phyloP scores from a whole-genome alignment of 2,329 filamentous ascomycete species.

The Pestalotiopsis sp. region DNA sequence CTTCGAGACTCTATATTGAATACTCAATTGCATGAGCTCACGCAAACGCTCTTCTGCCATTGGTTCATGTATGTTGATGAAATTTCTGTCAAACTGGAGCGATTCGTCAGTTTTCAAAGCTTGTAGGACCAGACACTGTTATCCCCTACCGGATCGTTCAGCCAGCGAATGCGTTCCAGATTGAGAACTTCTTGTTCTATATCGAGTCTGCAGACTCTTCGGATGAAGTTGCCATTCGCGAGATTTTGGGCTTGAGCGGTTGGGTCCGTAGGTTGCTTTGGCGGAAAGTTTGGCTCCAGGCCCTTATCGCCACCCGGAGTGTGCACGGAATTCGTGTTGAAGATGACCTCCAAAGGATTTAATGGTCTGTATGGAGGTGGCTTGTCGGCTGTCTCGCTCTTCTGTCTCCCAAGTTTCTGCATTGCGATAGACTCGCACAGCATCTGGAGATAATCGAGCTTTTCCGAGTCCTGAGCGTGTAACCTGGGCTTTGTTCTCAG shows the following conservation, averaged over 20 bases:
- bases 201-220: background rate
- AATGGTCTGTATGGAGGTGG: background rate
- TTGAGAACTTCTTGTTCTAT: background rate
- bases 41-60: background rate
- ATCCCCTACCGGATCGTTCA: background rate
- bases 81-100: background rate
- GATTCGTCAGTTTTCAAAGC: background rate
- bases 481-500: background rate
- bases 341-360: background rate
- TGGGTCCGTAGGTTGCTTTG: background rate
- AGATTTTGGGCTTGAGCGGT: background rate
- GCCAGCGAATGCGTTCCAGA: background rate
- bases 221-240: background rate
- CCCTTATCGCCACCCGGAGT: background rate
- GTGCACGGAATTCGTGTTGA: background rate
- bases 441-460: constrained; percentile 4
- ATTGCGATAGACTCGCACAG: background rate
- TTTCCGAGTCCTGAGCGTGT: background rate
- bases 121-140: too few species aligned
- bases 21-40: background rate
- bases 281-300: background rate
- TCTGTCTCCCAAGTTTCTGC: background rate
- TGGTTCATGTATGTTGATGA: background rate
- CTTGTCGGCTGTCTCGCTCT: background rate
- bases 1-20: too few species aligned